These are phyloP conservation scores for Metschnikowia matae DNA, from an alignment of 805 yeast genomes.

Conservation along the genomic window DNA sequence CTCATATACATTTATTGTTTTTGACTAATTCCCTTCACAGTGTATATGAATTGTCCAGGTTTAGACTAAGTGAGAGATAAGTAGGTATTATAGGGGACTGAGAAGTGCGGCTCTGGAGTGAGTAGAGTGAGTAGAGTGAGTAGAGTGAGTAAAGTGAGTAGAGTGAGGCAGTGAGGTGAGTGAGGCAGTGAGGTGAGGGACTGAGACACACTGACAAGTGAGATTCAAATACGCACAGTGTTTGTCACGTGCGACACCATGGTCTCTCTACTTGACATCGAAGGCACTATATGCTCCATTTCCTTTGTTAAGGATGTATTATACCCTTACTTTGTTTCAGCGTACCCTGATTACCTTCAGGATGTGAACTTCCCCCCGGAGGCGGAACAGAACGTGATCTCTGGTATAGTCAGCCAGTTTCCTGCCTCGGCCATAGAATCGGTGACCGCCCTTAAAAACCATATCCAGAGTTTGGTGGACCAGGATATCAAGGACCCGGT, in stretches of 20 bases:
- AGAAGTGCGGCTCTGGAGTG: too few relatives aligned
- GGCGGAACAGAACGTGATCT: constrained; percentile 18
- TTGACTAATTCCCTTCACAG: too few relatives aligned
- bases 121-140: too few relatives aligned
- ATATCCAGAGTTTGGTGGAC: constrained; percentile 55
- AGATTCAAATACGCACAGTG: neutral
- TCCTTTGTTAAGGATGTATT: constrained; percentile 77
- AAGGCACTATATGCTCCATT: constrained; percentile 92
- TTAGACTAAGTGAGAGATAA: too few relatives aligned
- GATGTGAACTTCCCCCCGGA: constrained; percentile 21
- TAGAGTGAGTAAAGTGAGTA: too few relatives aligned
- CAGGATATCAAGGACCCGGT: constrained; percentile 73
- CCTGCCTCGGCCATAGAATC: constrained; percentile 34
- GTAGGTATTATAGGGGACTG: too few relatives aligned
- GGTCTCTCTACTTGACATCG: constrained; percentile 63
- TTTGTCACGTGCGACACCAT: constrained; percentile 4
- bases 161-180: too few relatives aligned
- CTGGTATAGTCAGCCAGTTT: constrained; percentile 39
- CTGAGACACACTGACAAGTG: too few relatives aligned
- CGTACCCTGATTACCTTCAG: constrained; percentile 42
- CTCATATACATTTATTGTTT: too few relatives aligned
- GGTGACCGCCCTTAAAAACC: constrained; percentile 31
- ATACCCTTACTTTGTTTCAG: constrained; percentile 66
- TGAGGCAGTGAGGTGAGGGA: too few relatives aligned
- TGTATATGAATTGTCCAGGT: too few relatives aligned